Evolutionary conservation across 345 rosid species (phyloP).

Genomic region (Hibiscus trionum): DNA sequence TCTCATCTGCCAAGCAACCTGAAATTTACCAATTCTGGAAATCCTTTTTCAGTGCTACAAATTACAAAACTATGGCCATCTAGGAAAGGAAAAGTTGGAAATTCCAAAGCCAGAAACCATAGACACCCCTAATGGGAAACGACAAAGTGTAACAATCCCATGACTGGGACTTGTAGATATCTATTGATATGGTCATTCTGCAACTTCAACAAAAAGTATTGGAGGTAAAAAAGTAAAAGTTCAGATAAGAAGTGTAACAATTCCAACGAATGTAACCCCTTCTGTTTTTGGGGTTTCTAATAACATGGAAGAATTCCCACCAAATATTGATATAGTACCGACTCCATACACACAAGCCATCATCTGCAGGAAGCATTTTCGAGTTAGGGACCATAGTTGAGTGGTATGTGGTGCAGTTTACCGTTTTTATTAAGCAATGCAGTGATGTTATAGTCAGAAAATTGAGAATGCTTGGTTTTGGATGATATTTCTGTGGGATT

Average conservation of each 20-base stretch:
- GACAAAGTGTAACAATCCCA: conserved; percentile 34
- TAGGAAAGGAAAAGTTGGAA: neutral
- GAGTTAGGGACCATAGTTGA: too few species aligned
- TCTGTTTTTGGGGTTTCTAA: neutral
- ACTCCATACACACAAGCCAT: neutral
- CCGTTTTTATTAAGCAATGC: too few species aligned
- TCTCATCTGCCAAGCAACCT: conserved; percentile 17
- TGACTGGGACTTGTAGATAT: neutral
- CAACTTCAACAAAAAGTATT: neutral
- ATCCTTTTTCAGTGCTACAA: neutral
- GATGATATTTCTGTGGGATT: too few species aligned
- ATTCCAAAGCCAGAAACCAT: neutral
- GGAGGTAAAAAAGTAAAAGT: neutral
- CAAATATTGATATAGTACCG: neutral
- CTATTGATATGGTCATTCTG: conserved; percentile 2
- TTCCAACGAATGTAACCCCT: neutral
- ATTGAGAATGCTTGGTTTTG: neutral
- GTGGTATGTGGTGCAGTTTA: too few species aligned
- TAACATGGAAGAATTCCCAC: neutral
- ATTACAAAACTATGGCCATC: conserved; percentile 11
- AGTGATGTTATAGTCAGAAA: neutral
- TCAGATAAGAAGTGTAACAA: neutral
- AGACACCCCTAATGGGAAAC: conserved; percentile 20
- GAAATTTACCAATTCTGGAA: conserved; percentile 10
- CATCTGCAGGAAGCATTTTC: too few species aligned